phyloP scores from a whole-genome alignment of 352 stramenopile species.

The Phytopythium helicoides region DNA sequence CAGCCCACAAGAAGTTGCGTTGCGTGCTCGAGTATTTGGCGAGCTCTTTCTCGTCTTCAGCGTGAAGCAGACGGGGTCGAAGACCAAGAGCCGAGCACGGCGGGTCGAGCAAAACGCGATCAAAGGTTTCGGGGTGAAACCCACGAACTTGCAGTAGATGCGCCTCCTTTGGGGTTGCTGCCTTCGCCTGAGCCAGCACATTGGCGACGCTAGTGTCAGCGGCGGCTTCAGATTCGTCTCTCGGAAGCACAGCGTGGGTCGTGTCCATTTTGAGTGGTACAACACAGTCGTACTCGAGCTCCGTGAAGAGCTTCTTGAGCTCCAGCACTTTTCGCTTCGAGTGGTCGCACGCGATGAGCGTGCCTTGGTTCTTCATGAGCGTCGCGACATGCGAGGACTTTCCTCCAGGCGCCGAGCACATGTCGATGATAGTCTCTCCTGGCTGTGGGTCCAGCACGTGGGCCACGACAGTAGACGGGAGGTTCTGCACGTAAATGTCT shows the following conservation, averaged over 20 bases:
- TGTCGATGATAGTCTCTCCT: slow-evolving; percentile 90
- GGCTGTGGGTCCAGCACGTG: slow-evolving; percentile 84
- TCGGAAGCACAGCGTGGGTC: slow-evolving; percentile 81
- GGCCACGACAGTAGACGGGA: slow-evolving; percentile 90
- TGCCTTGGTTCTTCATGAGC: slow-evolving; percentile 88
- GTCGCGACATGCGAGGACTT: slow-evolving; percentile 93
- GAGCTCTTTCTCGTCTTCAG: slow-evolving; percentile 65
- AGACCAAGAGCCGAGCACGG: slow-evolving; percentile 92
- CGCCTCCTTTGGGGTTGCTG: slow-evolving; percentile 40
- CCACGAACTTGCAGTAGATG: slow-evolving; percentile 76
- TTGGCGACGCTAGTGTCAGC: slow-evolving; percentile 36
- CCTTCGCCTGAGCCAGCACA: slow-evolving; percentile 56
- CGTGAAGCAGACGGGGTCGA: slow-evolving; percentile 87
- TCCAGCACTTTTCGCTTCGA: slow-evolving; percentile 86
- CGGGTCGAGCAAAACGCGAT: slow-evolving; percentile 92
- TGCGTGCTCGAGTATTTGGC: slow-evolving; percentile 85
- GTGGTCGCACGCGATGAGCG: slow-evolving; percentile 88
- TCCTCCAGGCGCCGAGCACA: slow-evolving; percentile 92
- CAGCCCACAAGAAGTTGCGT: slow-evolving; percentile 86
- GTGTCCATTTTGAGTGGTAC: slow-evolving; percentile 78
- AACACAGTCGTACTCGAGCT: slow-evolving; percentile 57
- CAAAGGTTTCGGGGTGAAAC: slow-evolving; percentile 93
- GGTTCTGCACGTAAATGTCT: slow-evolving; percentile 92
- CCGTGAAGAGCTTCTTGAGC: slow-evolving; percentile 73
- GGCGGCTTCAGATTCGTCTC: slow-evolving; percentile 24